Conservation (phyloP, 2,329 filamentous ascomycete genomes). For the Macrophomina phaseolina region DNA sequence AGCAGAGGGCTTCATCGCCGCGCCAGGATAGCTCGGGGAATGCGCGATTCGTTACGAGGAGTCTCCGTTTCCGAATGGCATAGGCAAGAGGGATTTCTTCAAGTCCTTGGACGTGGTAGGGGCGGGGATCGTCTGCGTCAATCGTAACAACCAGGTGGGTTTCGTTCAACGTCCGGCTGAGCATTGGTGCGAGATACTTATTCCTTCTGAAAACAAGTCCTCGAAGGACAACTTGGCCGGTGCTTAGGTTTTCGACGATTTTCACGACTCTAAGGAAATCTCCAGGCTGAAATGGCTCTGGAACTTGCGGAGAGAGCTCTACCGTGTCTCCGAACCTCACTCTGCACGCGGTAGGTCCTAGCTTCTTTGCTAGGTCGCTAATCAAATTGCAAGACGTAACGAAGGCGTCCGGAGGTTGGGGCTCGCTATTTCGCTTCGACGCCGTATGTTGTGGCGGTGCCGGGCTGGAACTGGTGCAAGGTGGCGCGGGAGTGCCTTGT, state of each 20-base stretch:
- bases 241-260: not conserved
- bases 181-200: not conserved
- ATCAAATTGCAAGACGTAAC: not conserved
- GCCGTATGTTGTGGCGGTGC: too few species aligned
- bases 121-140: not conserved
- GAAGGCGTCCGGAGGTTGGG: not conserved
- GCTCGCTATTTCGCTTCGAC: not conserved
- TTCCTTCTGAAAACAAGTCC: not conserved
- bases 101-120: not conserved
- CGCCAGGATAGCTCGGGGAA: not conserved
- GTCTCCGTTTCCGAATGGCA: not conserved
- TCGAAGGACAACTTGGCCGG: not conserved
- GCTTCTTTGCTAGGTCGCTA: not conserved
- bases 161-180: not conserved
- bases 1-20: not conserved
- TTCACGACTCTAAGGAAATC: not conserved
- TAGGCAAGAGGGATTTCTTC: not conserved
- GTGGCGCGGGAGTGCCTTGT: too few species aligned
- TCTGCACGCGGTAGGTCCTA: not conserved
- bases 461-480: too few species aligned
- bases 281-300: not conserved
- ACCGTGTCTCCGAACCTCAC: not conserved
- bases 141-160: not conserved
- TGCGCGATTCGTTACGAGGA: not conserved
- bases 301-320: not conserved